Percentiles rank a stretch among this genome's conserved stretches.
Evolutionary conservation across 108 stramenopile species (phyloP).

Genomic region (Nannochloropsis salina): DNA sequence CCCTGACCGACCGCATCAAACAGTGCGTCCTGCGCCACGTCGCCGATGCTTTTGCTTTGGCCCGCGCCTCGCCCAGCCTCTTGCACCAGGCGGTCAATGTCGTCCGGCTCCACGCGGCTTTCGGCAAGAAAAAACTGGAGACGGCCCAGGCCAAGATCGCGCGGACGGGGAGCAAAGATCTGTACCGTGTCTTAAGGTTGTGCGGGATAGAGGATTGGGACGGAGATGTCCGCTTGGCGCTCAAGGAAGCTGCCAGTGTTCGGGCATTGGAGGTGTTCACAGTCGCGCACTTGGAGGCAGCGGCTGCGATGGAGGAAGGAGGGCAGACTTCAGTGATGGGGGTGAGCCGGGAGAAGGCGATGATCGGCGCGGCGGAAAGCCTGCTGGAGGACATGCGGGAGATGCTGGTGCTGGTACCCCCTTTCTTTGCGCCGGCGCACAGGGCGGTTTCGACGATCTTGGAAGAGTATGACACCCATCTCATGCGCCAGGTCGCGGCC

Average conservation of each 20-base stretch:
- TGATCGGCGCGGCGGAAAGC: neutral
- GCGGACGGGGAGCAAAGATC: neutral
- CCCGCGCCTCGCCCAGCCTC: neutral
- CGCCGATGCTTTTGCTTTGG: neutral
- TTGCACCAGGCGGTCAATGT: neutral
- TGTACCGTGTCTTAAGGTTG: neutral
- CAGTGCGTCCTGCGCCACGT: neutral
- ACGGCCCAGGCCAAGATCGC: neutral
- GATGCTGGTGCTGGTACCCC: neutral
- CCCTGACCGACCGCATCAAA: neutral
- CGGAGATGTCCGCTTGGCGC: neutral
- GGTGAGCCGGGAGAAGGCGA: neutral
- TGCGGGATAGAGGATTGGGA: conserved; percentile 8
- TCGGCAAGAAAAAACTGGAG: conserved; percentile 2
- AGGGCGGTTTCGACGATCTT: neutral
- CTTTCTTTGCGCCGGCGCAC: neutral
- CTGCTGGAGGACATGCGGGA: conserved; percentile 16
- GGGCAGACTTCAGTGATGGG: neutral
- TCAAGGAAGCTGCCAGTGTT: neutral
- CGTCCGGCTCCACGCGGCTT: neutral
- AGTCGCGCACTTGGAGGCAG: neutral
- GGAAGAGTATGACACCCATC: conserved; percentile 10
- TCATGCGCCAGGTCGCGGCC: neutral
- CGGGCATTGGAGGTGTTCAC: conserved; percentile 15
- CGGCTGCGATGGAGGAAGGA: conserved; percentile 12